Evolutionary conservation across 169 alveolate species (phyloP).

Genomic region (Cryptosporidium ubiquitum): DNA sequence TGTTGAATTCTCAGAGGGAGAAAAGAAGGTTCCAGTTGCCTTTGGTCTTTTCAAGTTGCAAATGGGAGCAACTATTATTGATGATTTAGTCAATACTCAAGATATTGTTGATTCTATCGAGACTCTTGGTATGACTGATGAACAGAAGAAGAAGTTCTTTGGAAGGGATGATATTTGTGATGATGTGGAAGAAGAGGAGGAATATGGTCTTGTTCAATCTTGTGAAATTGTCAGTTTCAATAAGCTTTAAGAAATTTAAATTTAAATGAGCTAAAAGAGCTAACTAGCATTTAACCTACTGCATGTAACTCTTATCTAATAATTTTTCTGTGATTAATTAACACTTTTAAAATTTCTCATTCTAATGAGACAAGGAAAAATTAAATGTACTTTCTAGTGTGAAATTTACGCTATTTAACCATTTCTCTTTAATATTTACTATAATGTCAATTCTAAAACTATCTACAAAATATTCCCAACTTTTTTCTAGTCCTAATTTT

Average conservation of each 20-base stretch:
- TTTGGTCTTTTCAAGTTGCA: constrained; percentile 82
- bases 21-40: constrained; percentile 83
- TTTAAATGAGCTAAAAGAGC: neutral
- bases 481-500: neutral
- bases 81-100: constrained; percentile 80
- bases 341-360: neutral
- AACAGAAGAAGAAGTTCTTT: constrained; percentile 58
- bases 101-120: constrained; percentile 65
- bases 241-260: constrained; percentile 10
- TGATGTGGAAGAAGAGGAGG: constrained; percentile 63
- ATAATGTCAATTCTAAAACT: neutral
- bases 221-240: constrained; percentile 73
- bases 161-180: constrained; percentile 14
- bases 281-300: neutral
- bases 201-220: constrained; percentile 66
- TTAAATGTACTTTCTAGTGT: neutral
- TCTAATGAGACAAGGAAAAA: neutral
- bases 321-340: neutral
- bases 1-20: constrained; percentile 83
- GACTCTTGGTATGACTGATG: constrained; percentile 73
- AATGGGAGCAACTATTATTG: constrained; percentile 83
- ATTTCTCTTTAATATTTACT: neutral
- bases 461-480: neutral
- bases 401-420: neutral
- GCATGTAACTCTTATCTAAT: neutral